Percentiles rank a stretch among this genome's conserved stretches.
Conservation (phyloP, 164 flowering plant genomes). For the Magnolia sinica region DNA sequence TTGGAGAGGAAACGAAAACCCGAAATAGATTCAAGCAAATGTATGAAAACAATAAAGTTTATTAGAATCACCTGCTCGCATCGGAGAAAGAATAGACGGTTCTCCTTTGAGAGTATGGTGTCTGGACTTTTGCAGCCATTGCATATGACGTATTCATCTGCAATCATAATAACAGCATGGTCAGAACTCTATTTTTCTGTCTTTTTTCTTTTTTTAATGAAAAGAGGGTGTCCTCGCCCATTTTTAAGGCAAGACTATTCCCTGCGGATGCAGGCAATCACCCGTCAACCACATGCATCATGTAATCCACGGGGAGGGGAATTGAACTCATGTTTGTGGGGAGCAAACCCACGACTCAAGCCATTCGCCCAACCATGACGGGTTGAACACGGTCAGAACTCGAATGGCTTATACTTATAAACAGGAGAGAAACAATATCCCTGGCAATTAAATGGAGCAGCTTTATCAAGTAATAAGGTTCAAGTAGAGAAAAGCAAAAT, state of each 20-base stretch:
- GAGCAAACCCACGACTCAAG: too few relatives aligned
- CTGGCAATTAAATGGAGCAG: neutral
- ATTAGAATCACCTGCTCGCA: constrained; percentile 56
- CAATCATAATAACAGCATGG: neutral
- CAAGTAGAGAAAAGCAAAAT: too few relatives aligned
- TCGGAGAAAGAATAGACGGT: constrained; percentile 78
- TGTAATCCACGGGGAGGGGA: too few relatives aligned
- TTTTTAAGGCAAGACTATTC: too few relatives aligned
- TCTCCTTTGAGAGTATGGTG: constrained; percentile 83
- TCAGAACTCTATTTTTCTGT: too few relatives aligned
- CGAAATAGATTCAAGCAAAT: neutral
- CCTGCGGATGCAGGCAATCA: too few relatives aligned
- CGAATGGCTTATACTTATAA: neutral
- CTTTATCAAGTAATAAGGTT: neutral
- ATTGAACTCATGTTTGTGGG: too few relatives aligned
- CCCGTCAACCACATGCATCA: too few relatives aligned
- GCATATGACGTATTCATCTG: constrained; percentile 91
- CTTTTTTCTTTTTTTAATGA: too few relatives aligned
- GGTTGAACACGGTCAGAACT: neutral
- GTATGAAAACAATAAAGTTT: neutral
- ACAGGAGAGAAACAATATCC: neutral
- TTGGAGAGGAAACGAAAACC: neutral
- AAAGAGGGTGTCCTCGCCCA: too few relatives aligned
- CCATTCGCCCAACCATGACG: too few relatives aligned
- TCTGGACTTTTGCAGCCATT: constrained; percentile 86